Evolutionary conservation across 306 rosid species (phyloP), one percentile per base, ranked within the genome.

Genomic region (Lathyrus sativus): DNA sequence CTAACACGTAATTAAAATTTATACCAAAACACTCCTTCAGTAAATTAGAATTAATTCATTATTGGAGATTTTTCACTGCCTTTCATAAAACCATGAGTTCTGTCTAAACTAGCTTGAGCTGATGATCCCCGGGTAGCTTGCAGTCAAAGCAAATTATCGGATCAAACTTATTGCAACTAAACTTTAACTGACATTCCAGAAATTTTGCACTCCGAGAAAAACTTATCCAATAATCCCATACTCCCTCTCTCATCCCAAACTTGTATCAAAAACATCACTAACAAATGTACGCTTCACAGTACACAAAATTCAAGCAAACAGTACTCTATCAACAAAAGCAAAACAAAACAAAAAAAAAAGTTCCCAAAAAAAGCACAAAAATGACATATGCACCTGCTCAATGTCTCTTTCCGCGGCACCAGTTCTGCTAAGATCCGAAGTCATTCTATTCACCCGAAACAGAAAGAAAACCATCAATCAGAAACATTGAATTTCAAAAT

Each of bases 361-460:
- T 8, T 44, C 17, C 64, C 13, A 75, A 71, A 37, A 76, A 71
- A 49, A 46, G 22, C 71, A 35, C 71, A 44, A 28, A 63, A 69
- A 43, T 28, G n/a, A 55, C 17, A 18, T 5, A 61, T 38, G 12
- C 78, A 93, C 99, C 99, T 93, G 99, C 76, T 93, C 99, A 63
- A 74, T 82, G 82, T 93, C 99, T 82, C 99, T 84, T 81, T 93
- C 99, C 26, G 78, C 89, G 3, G 90, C 75, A 38, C 97, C 96
- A 67, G 89, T 80, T 90, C 88, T 88, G 84, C 85, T 88, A 74
- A 84, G 96, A 90, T 90, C 96, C 85, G 93, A 86, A 83, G 82
- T 74, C 91, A 86, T 90, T 83, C 97, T 90, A 79, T 80, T 89
- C 78, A 62, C 74, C 68, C 42, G 3, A 38, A 63, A 48, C 38